Evolutionary conservation across 1,284 basidiomycete species (phyloP), one percentile per base, ranked within the genome.

Genomic region (Psilocybe mexicana): DNA sequence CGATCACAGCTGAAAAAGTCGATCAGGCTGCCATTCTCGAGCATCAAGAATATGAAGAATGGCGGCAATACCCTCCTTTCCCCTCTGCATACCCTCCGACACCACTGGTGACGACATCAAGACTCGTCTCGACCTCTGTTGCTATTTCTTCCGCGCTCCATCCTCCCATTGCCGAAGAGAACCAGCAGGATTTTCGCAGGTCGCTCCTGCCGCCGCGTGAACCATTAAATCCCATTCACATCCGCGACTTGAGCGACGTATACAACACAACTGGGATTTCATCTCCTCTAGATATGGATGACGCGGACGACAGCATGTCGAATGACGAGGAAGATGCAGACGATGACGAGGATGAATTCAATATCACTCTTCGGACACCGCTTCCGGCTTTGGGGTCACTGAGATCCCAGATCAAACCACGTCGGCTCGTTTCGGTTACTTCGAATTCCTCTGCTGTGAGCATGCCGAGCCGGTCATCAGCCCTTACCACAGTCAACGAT

Each of bases 311-410:
- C 26, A 73, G 71, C 48, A 61, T 67, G 57, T 64, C 65, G 12
- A 56, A 57, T 4, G 74, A 76, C 52, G 74, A 72, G 43, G 69
- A 75, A 51, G 74, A 76, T 52, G 74, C 71, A 43, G 69, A 76
- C 52, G 73, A 82, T 10, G 79, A 79, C 25, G 85, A 88, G 59
- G 84, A 86, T 60, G 80, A 81, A 53, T 87, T 88, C 64, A 78
- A 89, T 58, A 72, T 82, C 36, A 90, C 88, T 0, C 73, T 90
- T 58, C 81, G 77, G 56, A 90, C 88, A 5, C 88, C 88, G 8
- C 66, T 75, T 60, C 70, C 70, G 55, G 65, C 68, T 42, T 60
- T 66, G 53, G 62, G 67, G 28, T 63, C 65, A 12, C 54, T 63
- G 38, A 65, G 66, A 48, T 67, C 67, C n/a, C 62, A 64, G 40